Evolutionary conservation across 164 flowering plant genomes (phyloP).

Genomic region (Vitis rupestris): DNA sequence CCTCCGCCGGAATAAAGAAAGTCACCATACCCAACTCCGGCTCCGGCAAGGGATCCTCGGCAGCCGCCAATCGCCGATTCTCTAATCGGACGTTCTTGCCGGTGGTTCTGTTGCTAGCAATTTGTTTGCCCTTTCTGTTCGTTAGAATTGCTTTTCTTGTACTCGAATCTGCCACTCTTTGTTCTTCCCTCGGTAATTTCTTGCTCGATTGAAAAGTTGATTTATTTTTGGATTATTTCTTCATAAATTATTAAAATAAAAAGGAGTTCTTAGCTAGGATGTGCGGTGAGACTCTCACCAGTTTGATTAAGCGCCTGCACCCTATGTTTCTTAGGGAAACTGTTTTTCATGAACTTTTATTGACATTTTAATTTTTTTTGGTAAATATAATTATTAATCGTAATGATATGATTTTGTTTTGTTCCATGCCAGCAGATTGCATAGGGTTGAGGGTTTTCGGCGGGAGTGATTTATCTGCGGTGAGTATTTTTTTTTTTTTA

Average conservation of each 20-base stretch:
- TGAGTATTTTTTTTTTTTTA: constrained; percentile 19
- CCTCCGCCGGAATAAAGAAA: constrained; percentile 41
- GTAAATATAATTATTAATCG: too few relatives aligned
- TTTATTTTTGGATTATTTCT: neutral
- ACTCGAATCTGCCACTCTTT: constrained; percentile 49
- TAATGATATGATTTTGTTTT: too few relatives aligned
- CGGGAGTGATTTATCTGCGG: constrained; percentile 42
- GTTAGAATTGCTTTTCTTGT: constrained; percentile 52
- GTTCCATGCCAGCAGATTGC: constrained; percentile 38
- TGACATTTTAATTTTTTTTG: too few relatives aligned
- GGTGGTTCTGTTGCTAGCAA: constrained; percentile 37
- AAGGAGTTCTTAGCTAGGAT: too few relatives aligned
- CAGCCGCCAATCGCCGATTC: constrained; percentile 30
- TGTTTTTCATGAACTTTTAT: too few relatives aligned
- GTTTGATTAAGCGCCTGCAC: too few relatives aligned
- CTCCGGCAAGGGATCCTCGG: constrained; percentile 27
- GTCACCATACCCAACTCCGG: constrained; percentile 26
- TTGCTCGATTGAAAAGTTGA: too few relatives aligned
- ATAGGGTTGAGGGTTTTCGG: constrained; percentile 45
- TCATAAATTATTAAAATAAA: neutral
- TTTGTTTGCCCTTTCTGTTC: constrained; percentile 58
- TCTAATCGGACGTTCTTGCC: constrained; percentile 36
- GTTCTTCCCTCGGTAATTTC: constrained; percentile 47
- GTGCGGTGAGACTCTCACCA: too few relatives aligned
- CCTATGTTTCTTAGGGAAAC: too few relatives aligned